Conservation (phyloP, 371 early-diverging fungal genomes). For the Rhizomucor miehei region DNA sequence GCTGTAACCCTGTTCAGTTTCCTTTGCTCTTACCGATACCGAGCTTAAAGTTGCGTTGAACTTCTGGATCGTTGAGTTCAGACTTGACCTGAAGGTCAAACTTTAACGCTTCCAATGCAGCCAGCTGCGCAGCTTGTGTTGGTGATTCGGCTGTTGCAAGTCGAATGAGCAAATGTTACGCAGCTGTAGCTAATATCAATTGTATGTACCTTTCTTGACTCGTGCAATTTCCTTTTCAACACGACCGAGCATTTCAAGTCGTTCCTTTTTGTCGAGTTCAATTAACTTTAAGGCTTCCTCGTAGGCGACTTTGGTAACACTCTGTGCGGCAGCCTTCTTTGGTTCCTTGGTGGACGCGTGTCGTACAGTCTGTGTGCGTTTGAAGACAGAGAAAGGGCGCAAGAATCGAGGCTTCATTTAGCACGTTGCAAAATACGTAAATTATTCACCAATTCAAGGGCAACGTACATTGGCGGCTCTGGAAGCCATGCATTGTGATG, state of each 20-base stretch:
- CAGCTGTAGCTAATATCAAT: slow-evolving; percentile 2
- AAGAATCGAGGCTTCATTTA: too few relatives aligned
- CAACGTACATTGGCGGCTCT: not conserved
- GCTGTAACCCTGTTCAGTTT: not conserved
- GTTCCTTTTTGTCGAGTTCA: slow-evolving; percentile 57
- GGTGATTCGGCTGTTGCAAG: slow-evolving; percentile 29
- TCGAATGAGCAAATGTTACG: not conserved
- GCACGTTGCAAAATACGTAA: not conserved
- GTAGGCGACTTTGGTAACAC: slow-evolving; percentile 55
- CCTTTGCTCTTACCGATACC: slow-evolving; percentile 43
- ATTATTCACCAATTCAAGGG: not conserved
- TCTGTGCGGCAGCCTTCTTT: slow-evolving; percentile 7
- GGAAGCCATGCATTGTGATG: slow-evolving; percentile 6
- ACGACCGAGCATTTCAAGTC: slow-evolving; percentile 51
- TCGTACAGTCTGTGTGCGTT: slow-evolving; percentile 6
- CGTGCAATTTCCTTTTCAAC: slow-evolving; percentile 51
- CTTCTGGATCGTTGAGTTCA: slow-evolving; percentile 68
- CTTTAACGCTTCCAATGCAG: slow-evolving; percentile 53
- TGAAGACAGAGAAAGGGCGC: not conserved
- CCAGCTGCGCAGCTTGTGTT: slow-evolving; percentile 38
- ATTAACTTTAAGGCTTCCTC: slow-evolving; percentile 78
- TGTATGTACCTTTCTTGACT: slow-evolving; percentile 43
- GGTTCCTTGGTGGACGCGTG: slow-evolving; percentile 10
- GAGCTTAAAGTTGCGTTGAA: slow-evolving; percentile 63
- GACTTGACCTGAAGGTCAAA: slow-evolving; percentile 70